Base-by-base conservation (phyloP, 768 basidiomycete species). In the Termitomyces eurrhizus region DNA sequence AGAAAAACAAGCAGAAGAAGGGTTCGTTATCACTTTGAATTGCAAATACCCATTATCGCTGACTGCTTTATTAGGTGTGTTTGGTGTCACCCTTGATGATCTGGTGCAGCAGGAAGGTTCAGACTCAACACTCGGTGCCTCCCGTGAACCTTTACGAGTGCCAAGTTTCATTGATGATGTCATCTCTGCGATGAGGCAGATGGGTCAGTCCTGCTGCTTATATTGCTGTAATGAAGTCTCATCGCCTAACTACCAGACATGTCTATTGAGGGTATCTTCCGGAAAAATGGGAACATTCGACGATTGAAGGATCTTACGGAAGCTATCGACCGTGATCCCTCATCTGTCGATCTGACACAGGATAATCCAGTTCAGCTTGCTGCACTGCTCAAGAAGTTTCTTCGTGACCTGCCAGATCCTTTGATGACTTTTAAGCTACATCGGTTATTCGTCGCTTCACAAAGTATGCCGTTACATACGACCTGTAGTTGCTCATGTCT, bases 91-190 rank as follows among this genome's bases (percentile, higher is more conserved):
- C 5, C 81, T 99, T 61, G 97, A 99, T 66, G 78, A 94, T 33
- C 78, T 99, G 48, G 96, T 96, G 32, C 95, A 98, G 65, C 83
- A 89, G 64, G 94, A 96, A 72, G 96, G 97, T 7, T 88, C 92
- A n/a, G 97, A 99, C 75, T 97, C 96, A 21, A 75, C 94, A 64
- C 85, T 92, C 56, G 97, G 96, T 21, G 92, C 93, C 26, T 92
- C 94, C 7, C 84, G 91, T 39, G 87, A 84, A 39, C 85, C 93
- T 7, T 69, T 99, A 64, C 82, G 93, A 65, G 89, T 99, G 24
- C 97, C 97, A 14, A 98, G 93, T 73, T 98, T 99, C 72, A 92
- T 99, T 59, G 97, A 99, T 72, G 97, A 99, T 69, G 93, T 97
- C 61, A 86, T 99, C 50, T 96, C 94, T 54, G 95, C 97, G 12